phyloP scores from a whole-genome alignment of 2,329 filamentous ascomycete species.

The Neonectria neomacrospora region DNA sequence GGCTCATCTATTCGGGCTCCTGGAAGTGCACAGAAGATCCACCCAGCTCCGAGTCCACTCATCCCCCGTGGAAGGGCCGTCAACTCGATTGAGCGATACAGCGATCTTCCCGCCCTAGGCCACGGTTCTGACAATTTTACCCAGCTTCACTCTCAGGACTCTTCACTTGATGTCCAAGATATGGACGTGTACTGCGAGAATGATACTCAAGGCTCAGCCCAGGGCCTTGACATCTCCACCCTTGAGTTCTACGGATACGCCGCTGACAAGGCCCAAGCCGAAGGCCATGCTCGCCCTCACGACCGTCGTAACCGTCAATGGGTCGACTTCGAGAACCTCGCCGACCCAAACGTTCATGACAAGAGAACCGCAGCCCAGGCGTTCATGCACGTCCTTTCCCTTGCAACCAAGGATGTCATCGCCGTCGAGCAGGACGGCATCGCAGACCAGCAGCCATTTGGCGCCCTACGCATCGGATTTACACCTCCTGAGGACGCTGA shows the following conservation, averaged over 20 bases:
- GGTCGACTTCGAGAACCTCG: constrained; percentile 76
- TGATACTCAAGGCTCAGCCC: constrained; percentile 48
- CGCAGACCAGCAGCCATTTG: constrained; percentile 54
- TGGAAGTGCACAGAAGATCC: constrained; percentile 51
- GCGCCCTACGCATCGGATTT: constrained; percentile 59
- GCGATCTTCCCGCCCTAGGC: constrained; percentile 52
- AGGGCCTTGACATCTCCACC: constrained; percentile 57
- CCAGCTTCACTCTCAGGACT: constrained; percentile 44
- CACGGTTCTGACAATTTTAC: constrained; percentile 50
- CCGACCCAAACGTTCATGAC: constrained; percentile 66
- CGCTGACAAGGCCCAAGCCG: constrained; percentile 49
- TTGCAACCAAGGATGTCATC: constrained; percentile 74
- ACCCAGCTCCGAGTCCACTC: constrained; percentile 51
- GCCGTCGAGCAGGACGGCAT: constrained; percentile 68
- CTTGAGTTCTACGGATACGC: constrained; percentile 59
- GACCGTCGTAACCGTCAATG: constrained; percentile 53
- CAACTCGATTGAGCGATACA: constrained; percentile 59
- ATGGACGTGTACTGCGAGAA: constrained; percentile 35
- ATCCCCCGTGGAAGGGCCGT: constrained; percentile 51
- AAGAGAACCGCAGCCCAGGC: constrained; percentile 77
- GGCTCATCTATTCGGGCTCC: constrained; percentile 58
- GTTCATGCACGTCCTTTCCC: constrained; percentile 77
- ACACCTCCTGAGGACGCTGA: constrained; percentile 28
- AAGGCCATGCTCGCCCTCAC: constrained; percentile 47
- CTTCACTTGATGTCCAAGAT: constrained; percentile 45